Conservation (phyloP, 805 yeast genomes). For the Spathaspora arborariae region DNA sequence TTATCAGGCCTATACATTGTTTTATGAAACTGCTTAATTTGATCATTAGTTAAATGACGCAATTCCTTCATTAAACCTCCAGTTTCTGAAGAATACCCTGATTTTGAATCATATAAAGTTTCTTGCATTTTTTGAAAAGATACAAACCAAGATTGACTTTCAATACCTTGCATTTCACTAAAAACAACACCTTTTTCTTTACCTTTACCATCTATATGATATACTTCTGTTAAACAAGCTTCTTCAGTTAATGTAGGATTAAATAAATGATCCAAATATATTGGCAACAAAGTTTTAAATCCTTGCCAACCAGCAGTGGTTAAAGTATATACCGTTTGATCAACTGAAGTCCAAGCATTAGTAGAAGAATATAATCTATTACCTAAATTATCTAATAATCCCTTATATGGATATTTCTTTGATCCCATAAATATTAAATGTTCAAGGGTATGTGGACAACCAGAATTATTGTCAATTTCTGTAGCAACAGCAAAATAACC, state of each 20-base stretch:
- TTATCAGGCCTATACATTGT: constrained; percentile 77
- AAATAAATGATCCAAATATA: constrained; percentile 83
- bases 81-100: constrained; percentile 90
- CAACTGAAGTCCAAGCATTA: constrained; percentile 96
- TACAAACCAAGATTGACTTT: constrained; percentile 70
- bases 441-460: constrained; percentile 93
- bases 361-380: constrained; percentile 80
- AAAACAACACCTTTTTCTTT: constrained; percentile 95
- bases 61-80: constrained; percentile 85
- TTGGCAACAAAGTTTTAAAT: constrained; percentile 76
- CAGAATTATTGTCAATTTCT: constrained; percentile 81
- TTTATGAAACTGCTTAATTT: constrained; percentile 73
- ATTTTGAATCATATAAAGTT: constrained; percentile 47
- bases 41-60: constrained; percentile 66
- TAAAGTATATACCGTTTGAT: constrained; percentile 90
- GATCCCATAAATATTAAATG: constrained; percentile 96
- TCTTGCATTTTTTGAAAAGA: constrained; percentile 58
- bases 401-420: constrained; percentile 83
- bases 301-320: constrained; percentile 97
- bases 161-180: constrained; percentile 95
- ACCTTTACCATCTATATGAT: constrained; percentile 87
- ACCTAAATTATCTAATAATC: constrained; percentile 82
- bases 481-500: constrained; percentile 98
- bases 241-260: constrained; percentile 84
- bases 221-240: constrained; percentile 91